Evolutionary conservation across 129 eudicot genomes (phyloP), one percentile per base, ranked within the genome.

Genomic region (Flaveria brownii): DNA sequence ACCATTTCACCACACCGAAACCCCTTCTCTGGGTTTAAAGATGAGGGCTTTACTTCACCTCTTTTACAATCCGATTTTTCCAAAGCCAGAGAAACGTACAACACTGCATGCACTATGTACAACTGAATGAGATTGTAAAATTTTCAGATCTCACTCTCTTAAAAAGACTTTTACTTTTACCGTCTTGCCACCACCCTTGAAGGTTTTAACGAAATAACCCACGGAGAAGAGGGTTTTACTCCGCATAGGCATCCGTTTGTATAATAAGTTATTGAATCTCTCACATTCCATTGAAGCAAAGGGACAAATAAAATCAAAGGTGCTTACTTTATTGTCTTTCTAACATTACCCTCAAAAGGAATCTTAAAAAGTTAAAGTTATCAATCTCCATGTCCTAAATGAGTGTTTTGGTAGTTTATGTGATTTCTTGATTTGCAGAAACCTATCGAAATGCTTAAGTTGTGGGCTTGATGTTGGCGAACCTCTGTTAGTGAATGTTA

Each of bases 21-120:
- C 68, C 79, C 75, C 64, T 62, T 30, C 75, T 69, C 33, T 65
- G 85, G 85, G 82, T 82, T 82, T 82, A 72, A 77, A 73, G 85
- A 77, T 82, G 85, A 77, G 85, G 82, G 75, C 82, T 72, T 82
- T 70, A 68, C 81, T 22, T 82, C 14, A 67, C 49, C 85, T 41
- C 16, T 64, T 54, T 55, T 65, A 74, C 69, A 42, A 16, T 70
- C 82, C 54, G 4, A 55, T 23, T 39, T 80, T 52, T 10, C 3
- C 5, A 56, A 73, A 73, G 49, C 52, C 75, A 73, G 70, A 73
- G 1, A 43, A 42, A 55, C 0, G 30, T 80, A 73, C 84, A 42
- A 43, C 9, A 8, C 28, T 28, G 12, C 10, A 0, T 42, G 75
- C 75, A 10, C 4, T 5, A 13, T 3, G 64, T 80, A 80, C 84